Percentiles rank a stretch among this genome's conserved stretches.
Evolutionary conservation across 352 stramenopile genomes (phyloP).

Genomic region (Phytophthora megakarya): DNA sequence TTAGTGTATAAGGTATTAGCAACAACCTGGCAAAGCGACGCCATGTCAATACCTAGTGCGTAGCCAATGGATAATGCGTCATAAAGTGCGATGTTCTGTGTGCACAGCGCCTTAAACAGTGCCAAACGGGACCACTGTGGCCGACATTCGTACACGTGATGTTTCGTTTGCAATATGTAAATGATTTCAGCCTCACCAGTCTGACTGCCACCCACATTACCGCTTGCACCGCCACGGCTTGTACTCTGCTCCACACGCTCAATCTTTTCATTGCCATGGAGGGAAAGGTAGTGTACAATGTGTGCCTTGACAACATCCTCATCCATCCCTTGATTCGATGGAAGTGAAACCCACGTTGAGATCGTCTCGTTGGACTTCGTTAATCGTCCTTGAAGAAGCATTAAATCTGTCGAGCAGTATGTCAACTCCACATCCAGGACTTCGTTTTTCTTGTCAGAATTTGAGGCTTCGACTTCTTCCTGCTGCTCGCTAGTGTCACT

Average conservation of each 20-base stretch:
- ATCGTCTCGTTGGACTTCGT: conserved; percentile 44
- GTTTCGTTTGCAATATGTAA: conserved; percentile 82
- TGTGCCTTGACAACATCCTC: conserved; percentile 60
- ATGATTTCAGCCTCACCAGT: conserved; percentile 62
- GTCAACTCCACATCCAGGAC: conserved; percentile 63
- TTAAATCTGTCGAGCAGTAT: conserved; percentile 83
- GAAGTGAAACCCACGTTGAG: conserved; percentile 82
- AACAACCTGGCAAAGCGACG: conserved; percentile 83
- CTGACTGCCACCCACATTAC: conserved; percentile 21
- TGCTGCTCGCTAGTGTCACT: conserved; percentile 14
- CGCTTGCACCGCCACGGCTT: conserved; percentile 2
- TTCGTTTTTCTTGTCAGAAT: conserved; percentile 25
- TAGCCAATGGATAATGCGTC: conserved; percentile 87
- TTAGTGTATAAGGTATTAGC: conserved; percentile 75
- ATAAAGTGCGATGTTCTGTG: conserved; percentile 54
- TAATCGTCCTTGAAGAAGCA: conserved; percentile 74
- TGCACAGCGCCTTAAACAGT: conserved; percentile 76
- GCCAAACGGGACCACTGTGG: conserved; percentile 84
- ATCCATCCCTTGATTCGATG: conserved; percentile 65
- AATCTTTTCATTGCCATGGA: conserved; percentile 79
- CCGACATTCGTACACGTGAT: conserved; percentile 86
- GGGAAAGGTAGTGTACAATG: conserved; percentile 78
- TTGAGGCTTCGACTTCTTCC: conserved; percentile 3
- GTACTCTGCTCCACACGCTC: conserved; percentile 74
- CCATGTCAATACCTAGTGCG: conserved; percentile 86